These are phyloP conservation scores for Ascosphaera apis DNA, from an alignment of 2,329 filamentous ascomycete species.

Conservation along the genomic window DNA sequence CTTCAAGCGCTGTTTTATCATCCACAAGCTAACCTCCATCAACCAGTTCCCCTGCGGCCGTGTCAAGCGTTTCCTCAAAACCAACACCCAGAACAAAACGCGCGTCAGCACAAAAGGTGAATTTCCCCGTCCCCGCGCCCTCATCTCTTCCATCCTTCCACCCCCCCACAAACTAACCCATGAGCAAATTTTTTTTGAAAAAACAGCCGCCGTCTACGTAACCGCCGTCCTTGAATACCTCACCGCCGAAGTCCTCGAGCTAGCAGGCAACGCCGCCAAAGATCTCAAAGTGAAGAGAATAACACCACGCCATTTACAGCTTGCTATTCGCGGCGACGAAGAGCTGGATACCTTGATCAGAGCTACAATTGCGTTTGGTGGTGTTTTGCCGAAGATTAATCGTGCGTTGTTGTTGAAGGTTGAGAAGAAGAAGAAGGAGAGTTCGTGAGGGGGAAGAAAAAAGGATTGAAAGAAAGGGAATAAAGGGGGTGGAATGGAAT, in stretches of 20 bases:
- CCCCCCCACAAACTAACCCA: background rate
- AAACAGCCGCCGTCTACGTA: conserved; percentile 71
- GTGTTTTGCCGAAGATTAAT: conserved; percentile 98
- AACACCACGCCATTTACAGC: conserved; percentile 88
- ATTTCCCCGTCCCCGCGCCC: conserved; percentile 2
- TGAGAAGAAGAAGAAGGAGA: conserved; percentile 65
- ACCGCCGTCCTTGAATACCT: conserved; percentile 96
- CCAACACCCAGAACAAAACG: conserved; percentile 99
- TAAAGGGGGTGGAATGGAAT: too few relatives aligned
- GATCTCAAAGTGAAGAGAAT: conserved; percentile 99
- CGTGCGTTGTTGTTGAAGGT: conserved; percentile 86
- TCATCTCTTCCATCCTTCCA: background rate
- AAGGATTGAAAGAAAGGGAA: conserved; percentile 1
- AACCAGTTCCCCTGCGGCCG: conserved; percentile 93
- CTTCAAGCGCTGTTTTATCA: too few relatives aligned
- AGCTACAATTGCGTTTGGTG: conserved; percentile 93
- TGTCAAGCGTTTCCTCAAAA: conserved; percentile 99
- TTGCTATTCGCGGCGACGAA: conserved; percentile 95
- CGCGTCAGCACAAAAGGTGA: conserved; percentile 78
- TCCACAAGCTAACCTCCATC: too few relatives aligned
- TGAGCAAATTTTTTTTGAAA: background rate
- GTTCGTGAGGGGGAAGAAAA: conserved; percentile 14
- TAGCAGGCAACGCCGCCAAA: conserved; percentile 96
- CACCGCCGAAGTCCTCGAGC: conserved; percentile 90
- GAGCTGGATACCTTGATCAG: conserved; percentile 94